phyloP scores from a whole-genome alignment of 1,284 basidiomycete species.

The Marasmius oreades region DNA sequence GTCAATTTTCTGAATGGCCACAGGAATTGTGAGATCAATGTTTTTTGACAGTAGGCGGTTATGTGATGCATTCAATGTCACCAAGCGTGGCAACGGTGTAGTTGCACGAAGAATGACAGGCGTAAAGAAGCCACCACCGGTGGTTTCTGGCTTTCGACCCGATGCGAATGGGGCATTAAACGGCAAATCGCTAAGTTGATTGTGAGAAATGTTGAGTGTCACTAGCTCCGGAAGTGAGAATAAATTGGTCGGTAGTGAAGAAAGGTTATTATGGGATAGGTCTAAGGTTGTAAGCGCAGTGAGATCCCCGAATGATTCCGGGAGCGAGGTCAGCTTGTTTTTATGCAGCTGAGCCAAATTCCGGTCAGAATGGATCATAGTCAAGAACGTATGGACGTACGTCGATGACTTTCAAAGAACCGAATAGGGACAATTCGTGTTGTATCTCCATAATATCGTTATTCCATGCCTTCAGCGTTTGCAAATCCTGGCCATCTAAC shows the following conservation, averaged over 20 bases:
- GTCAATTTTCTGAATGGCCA: slow-evolving; percentile 43
- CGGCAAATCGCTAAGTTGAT: slow-evolving; percentile 54
- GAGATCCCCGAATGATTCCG: slow-evolving; percentile 62
- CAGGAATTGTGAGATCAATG: slow-evolving; percentile 54
- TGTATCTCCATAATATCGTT: slow-evolving; percentile 77
- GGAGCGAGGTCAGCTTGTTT: slow-evolving; percentile 60
- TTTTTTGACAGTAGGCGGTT: slow-evolving; percentile 55
- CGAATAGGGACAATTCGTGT: slow-evolving; percentile 76
- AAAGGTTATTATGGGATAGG: slow-evolving; percentile 66
- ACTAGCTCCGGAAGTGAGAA: slow-evolving; percentile 67
- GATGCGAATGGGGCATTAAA: slow-evolving; percentile 56
- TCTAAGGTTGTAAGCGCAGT: slow-evolving; percentile 60
- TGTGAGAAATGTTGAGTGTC: slow-evolving; percentile 68
- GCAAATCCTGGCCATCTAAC: slow-evolving; percentile 77
- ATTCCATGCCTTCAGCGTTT: slow-evolving; percentile 69
- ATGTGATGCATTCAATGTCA: slow-evolving; percentile 55
- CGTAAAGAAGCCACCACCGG: slow-evolving; percentile 56
- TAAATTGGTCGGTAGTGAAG: slow-evolving; percentile 55
- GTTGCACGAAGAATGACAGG: slow-evolving; percentile 57
- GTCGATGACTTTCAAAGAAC: slow-evolving; percentile 72
- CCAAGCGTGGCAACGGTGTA: slow-evolving; percentile 59
- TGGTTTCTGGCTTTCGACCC: slow-evolving; percentile 22
- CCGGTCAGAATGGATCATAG: slow-evolving; percentile 7
- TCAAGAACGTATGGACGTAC: slow-evolving; percentile 36
- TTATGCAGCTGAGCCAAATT: slow-evolving; percentile 55